Conservation (phyloP, 2,329 filamentous ascomycete genomes). For the Lecanosticta acicola region DNA sequence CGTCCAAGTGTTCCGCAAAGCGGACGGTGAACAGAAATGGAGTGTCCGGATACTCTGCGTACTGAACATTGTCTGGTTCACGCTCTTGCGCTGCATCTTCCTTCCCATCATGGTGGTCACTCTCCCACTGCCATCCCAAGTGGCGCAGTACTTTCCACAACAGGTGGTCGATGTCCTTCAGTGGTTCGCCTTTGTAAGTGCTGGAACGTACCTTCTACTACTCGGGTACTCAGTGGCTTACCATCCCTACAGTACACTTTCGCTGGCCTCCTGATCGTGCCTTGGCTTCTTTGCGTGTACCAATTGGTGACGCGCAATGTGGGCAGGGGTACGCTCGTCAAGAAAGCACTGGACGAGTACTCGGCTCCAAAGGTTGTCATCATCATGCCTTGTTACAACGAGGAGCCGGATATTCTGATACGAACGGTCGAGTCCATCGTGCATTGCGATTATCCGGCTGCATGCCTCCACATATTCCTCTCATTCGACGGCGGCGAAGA, state of each 20-base stretch:
- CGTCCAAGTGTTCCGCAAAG: constrained; percentile 80
- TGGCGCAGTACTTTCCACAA: constrained; percentile 67
- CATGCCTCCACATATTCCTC: constrained; percentile 89
- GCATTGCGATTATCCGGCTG: constrained; percentile 85
- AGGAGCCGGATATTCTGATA: constrained; percentile 75
- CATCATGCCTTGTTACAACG: constrained; percentile 95
- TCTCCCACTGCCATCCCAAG: constrained; percentile 67
- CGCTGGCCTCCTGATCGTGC: constrained; percentile 73
- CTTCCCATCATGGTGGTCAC: constrained; percentile 93
- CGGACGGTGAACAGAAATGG: constrained; percentile 62
- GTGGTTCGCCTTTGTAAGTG: constrained; percentile 56
- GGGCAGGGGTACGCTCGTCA: constrained; percentile 74
- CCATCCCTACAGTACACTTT: constrained; percentile 77
- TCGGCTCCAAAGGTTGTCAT: constrained; percentile 91
- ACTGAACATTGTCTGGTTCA: constrained; percentile 67
- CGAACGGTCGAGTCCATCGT: constrained; percentile 87
- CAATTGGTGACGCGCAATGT: constrained; percentile 83
- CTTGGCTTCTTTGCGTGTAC: constrained; percentile 91
- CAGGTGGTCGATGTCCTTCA: constrained; percentile 68
- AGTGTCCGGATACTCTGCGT: constrained; percentile 73
- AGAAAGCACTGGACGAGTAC: constrained; percentile 74
- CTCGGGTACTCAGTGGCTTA: neutral
- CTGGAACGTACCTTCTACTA: neutral
- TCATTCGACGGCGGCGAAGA: constrained; percentile 90
- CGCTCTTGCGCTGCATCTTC: constrained; percentile 76